phyloP scores from a whole-genome alignment of 2,329 filamentous ascomycete genomes.

The Fusarium pseudograminearum region DNA sequence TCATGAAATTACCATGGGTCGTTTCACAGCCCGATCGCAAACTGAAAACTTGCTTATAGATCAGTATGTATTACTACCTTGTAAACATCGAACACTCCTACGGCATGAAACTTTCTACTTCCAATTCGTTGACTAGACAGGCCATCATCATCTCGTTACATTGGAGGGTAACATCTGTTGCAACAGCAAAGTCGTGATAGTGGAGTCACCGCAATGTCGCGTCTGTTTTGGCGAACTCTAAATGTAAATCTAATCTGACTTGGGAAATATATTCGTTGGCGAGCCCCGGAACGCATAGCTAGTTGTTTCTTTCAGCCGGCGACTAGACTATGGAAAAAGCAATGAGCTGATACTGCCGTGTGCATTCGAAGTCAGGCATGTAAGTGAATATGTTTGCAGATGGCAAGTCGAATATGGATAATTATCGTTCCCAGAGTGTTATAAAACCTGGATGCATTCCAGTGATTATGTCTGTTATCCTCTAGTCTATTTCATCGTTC shows the following conservation, averaged over 20 bases:
- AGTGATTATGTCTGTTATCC: no score
- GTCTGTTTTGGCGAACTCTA: background rate
- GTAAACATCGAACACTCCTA: background rate
- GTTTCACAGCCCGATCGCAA: background rate
- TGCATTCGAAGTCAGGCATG: background rate
- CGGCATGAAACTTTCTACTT: background rate
- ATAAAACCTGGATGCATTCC: background rate
- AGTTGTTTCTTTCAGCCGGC: background rate
- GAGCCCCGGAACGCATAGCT: background rate
- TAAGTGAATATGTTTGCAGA: background rate
- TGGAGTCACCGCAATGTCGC: background rate
- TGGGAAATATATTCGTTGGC: background rate
- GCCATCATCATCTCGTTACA: background rate
- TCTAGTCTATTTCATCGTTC: no score
- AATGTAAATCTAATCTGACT: background rate
- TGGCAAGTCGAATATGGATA: background rate
- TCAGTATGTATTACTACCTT: no score
- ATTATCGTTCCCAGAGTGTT: rapidly evolving
- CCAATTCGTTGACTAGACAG: background rate
- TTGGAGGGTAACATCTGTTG: background rate
- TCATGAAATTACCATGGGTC: background rate
- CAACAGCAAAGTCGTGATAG: background rate
- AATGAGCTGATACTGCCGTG: background rate
- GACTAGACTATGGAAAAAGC: background rate
- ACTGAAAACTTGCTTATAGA: background rate